phyloP scores from a whole-genome alignment of 2,329 filamentous ascomycete species.

The Calonectria pauciramosa region DNA sequence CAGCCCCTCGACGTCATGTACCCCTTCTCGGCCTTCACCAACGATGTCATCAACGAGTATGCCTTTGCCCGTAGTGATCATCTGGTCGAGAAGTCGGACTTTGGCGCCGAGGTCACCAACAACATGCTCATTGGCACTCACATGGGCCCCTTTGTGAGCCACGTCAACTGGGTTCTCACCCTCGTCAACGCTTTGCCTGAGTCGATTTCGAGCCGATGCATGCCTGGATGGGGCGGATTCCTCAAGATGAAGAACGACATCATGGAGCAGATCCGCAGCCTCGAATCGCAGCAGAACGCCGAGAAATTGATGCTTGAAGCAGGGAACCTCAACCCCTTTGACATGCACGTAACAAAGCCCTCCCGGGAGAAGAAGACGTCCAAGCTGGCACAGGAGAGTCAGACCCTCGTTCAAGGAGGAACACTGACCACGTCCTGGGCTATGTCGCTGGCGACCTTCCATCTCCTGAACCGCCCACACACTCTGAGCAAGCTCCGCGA shows the following conservation, averaged over 20 bases:
- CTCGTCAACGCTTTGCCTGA: slow-evolving; percentile 54
- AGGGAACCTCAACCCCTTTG: slow-evolving; percentile 50
- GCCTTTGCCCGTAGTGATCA: slow-evolving; percentile 53
- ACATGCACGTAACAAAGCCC: slow-evolving; percentile 50
- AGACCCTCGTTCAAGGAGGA: slow-evolving; percentile 54
- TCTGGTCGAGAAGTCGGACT: slow-evolving; percentile 50
- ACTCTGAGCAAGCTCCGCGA: slow-evolving; percentile 51
- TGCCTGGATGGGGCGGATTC: slow-evolving; percentile 54
- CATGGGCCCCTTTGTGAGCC: slow-evolving; percentile 53
- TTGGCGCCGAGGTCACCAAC: slow-evolving; percentile 53
- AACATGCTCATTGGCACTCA: slow-evolving; percentile 54
- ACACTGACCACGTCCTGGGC: slow-evolving; percentile 57
- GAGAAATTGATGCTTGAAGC: slow-evolving; percentile 51
- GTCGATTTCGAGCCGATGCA: slow-evolving; percentile 50
- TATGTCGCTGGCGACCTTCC: slow-evolving; percentile 52
- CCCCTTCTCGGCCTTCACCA: slow-evolving; percentile 55
- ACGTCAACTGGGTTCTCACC: slow-evolving; percentile 52
- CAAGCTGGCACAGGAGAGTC: slow-evolving; percentile 55
- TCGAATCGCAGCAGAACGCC: slow-evolving; percentile 51
- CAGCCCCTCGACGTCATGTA: slow-evolving; percentile 53
- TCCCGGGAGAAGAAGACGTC: slow-evolving; percentile 50
- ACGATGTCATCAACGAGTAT: slow-evolving; percentile 58
- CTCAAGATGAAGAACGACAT: slow-evolving; percentile 57
- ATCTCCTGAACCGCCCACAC: slow-evolving; percentile 50
- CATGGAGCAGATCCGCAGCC: slow-evolving; percentile 51